Conservation (phyloP, 345 rosid species). For the Hevea brasiliensis region DNA sequence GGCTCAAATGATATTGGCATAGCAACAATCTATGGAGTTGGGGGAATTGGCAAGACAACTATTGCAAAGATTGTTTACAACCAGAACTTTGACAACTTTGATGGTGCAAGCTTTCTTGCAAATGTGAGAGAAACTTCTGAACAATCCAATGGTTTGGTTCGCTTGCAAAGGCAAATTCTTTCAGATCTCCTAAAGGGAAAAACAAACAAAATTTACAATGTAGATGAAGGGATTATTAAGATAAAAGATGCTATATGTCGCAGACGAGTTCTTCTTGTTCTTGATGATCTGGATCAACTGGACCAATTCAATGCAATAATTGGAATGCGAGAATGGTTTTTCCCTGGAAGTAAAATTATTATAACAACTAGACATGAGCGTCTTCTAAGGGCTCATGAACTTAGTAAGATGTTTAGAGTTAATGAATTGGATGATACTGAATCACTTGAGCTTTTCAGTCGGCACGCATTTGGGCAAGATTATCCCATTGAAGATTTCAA, state of each 20-base stretch:
- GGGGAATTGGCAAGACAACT: slow-evolving; percentile 30
- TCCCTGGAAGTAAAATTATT: slow-evolving; percentile 7
- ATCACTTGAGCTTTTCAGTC: slow-evolving; percentile 12
- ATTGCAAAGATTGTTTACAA: slow-evolving; percentile 22
- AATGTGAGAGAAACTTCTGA: slow-evolving; percentile 23
- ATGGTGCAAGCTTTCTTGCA: slow-evolving; percentile 31
- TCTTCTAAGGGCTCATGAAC: slow-evolving; percentile 1
- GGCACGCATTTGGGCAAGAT: slow-evolving; percentile 13
- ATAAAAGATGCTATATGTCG: slow-evolving; percentile 8
- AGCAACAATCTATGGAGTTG: slow-evolving; percentile 27
- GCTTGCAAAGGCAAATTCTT: slow-evolving; percentile 29
- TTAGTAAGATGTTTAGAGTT: slow-evolving; percentile 11
- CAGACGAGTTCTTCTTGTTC: slow-evolving; percentile 10
- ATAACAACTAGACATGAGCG: slow-evolving; percentile 15
- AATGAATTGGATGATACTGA: slow-evolving; percentile 8
- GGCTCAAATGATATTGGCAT: slow-evolving; percentile 18
- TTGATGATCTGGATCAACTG: slow-evolving; percentile 14
- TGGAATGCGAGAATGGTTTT: slow-evolving; percentile 8
- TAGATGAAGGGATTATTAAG: slow-evolving; percentile 18
- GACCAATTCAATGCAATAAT: slow-evolving; percentile 14
- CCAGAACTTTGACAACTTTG: slow-evolving; percentile 22
- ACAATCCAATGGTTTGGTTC: slow-evolving; percentile 16
- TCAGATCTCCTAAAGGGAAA: slow-evolving; percentile 13
- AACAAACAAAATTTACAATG: background rate
- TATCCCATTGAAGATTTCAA: slow-evolving; percentile 6